These are phyloP conservation scores for Coniochaeta ligniaria DNA, from an alignment of 2,329 filamentous ascomycete genomes.

Conservation along the genomic window DNA sequence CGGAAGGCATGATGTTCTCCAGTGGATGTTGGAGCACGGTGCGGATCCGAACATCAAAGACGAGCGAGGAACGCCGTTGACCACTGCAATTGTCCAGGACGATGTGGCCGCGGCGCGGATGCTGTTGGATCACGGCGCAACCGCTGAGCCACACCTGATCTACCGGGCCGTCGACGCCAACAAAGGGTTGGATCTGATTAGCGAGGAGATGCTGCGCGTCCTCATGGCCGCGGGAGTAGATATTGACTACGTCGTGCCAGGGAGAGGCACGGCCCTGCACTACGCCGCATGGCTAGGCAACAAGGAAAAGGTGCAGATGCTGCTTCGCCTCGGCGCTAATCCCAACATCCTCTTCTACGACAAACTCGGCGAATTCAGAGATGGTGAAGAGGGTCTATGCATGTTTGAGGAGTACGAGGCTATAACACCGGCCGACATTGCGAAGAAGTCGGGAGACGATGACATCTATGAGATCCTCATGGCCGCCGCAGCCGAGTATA, in stretches of 20 bases:
- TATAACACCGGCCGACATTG: conserved; percentile 1
- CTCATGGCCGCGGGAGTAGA: neutral
- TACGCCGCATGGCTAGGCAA: neutral
- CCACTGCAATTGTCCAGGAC: neutral
- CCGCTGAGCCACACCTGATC: conserved; percentile 1
- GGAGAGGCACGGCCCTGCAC: neutral
- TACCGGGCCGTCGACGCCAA: conserved; percentile 1
- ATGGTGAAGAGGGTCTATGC: conserved; percentile 1
- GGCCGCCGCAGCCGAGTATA: neutral
- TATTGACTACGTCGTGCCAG: conserved; percentile 1
- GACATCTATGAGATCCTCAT: conserved; percentile 1
- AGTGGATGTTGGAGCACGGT: conserved; percentile 2
- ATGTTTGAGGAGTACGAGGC: conserved; percentile 2
- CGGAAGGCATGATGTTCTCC: neutral
- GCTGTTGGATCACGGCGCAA: conserved; percentile 1
- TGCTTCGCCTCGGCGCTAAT: conserved; percentile 2
- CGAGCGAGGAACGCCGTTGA: neutral
- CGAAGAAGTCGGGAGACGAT: conserved; percentile 1
- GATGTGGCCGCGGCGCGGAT: neutral
- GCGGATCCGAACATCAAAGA: conserved; percentile 1
- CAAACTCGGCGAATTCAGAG: neutral
- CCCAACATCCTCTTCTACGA: neutral
- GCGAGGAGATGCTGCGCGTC: neutral
- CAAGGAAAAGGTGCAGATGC: conserved; percentile 1
- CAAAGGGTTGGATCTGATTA: neutral